Conservation (phyloP, 2,329 filamentous ascomycete genomes). For the Fusarium nematophilum region DNA sequence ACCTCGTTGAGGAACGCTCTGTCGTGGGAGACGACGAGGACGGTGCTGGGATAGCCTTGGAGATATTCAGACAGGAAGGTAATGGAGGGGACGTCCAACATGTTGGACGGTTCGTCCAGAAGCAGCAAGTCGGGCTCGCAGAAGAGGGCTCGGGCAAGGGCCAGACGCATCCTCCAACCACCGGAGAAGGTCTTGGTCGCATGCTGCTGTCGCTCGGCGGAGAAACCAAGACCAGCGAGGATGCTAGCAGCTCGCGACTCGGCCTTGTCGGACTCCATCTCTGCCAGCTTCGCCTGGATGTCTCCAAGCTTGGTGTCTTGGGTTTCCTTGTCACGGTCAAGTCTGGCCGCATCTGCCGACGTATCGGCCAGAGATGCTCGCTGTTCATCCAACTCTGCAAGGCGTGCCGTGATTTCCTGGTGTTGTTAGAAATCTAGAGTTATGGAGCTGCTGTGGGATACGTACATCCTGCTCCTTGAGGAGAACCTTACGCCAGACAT, state of each 20-base stretch:
- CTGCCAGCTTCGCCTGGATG: conserved; percentile 88
- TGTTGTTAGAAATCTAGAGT: conserved; percentile 45
- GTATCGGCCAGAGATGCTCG: conserved; percentile 88
- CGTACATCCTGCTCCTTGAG: conserved; percentile 86
- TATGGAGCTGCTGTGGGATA: conserved; percentile 18
- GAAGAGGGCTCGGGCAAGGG: conserved; percentile 93
- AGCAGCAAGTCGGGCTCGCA: conserved; percentile 96
- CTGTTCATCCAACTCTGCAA: conserved; percentile 81
- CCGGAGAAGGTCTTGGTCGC: conserved; percentile 98
- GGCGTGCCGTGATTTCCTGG: conserved; percentile 79
- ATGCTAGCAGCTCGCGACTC: conserved; percentile 96
- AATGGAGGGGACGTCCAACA: conserved; percentile 99
- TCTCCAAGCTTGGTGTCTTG: conserved; percentile 92
- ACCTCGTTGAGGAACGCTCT: conserved; percentile 98
- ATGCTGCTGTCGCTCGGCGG: conserved; percentile 88
- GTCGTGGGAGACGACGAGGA: conserved; percentile 98
- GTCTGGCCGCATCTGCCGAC: conserved; percentile 83
- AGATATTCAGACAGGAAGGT: conserved; percentile 98
- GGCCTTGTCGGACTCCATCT: conserved; percentile 99
- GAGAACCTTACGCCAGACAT: conserved; percentile 98
- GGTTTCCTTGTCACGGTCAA: conserved; percentile 89
- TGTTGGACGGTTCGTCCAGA: conserved; percentile 99
- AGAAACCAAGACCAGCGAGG: conserved; percentile 96
- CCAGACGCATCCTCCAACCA: conserved; percentile 99
- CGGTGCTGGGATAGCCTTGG: conserved; percentile 91